phyloP scores from a whole-genome alignment of 1,139 yeast species.

The Saccharomycopsis crataegensis region DNA sequence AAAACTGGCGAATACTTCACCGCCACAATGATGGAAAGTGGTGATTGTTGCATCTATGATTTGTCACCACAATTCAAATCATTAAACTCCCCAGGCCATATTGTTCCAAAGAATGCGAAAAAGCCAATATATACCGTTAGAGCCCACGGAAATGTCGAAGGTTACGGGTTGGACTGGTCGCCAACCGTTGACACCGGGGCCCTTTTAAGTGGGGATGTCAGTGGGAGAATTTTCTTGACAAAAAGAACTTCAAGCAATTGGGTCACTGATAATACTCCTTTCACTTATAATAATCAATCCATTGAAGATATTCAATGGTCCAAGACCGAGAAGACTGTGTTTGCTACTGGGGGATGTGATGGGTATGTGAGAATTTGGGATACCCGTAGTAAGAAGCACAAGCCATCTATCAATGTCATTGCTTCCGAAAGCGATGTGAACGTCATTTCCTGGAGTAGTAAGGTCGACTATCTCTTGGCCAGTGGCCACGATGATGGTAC shows the following conservation, averaged over 20 bases:
- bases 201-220: conserved; percentile 79
- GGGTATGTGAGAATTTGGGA: conserved; percentile 96
- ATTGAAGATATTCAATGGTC: conserved; percentile 98
- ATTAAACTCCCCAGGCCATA: conserved; percentile 80
- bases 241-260: conserved; percentile 71
- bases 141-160: conserved; percentile 92
- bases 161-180: conserved; percentile 97
- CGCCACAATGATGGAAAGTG: conserved; percentile 85
- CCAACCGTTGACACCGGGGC: conserved; percentile 77
- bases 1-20: conserved; percentile 75
- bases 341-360: conserved; percentile 89
- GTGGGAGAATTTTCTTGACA: conserved; percentile 77
- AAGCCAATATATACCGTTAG: conserved; percentile 81
- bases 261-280: conserved; percentile 83
- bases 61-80: conserved; percentile 72
- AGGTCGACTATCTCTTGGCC: conserved; percentile 79
- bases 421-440: conserved; percentile 88
- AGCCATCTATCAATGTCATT: conserved; percentile 78
- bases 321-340: conserved; percentile 82
- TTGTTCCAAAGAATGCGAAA: conserved; percentile 69
- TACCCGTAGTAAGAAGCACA: conserved; percentile 84
- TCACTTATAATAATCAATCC: conserved; percentile 54
- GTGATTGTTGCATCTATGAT: conserved; percentile 84
- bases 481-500: conserved; percentile 97
- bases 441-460: conserved; percentile 92